Evolutionary conservation across 2,329 filamentous ascomycete species (phyloP), one percentile per base, ranked within the genome.

Genomic region (Xylaria sp.): DNA sequence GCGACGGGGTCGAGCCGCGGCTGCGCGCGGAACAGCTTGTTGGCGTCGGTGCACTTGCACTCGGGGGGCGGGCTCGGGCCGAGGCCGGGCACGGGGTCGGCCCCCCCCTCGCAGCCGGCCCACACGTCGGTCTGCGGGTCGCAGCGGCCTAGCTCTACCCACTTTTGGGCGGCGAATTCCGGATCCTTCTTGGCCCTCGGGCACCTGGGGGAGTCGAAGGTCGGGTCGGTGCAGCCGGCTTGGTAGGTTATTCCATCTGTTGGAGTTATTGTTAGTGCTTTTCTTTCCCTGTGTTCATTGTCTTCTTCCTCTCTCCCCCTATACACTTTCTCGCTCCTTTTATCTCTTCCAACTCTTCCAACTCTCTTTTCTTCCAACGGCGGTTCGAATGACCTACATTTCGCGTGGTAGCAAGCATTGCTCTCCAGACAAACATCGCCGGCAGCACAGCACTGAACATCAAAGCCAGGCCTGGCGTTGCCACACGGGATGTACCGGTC

Each of bases 171-270:
- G 7, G 19, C 17, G 43, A 53, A 59, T 11, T 43, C 7, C 7
- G 29, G 6, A 34, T 54, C 50, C 46, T 65, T 66, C 19, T n/a
- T n/a, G n/a, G n/a, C n/a, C n/a, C 38, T 16, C 2, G 54, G 61
- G 37, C 63, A 66, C 7, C 44, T 45, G 2, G 46, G 34, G 1
- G 54, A 41, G 8, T 17, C 19, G 40, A 54, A 66, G 17, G 18
- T 9, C 2, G 52, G 37, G 39, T 64, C 62, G 17, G 63, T 66
- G 18, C 63, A 66, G 22, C 63, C 63, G 2, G 54, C 56, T 44
- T 64, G 29, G 40, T 66, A 66, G 17, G 56, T 59, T 17, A 52
- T 42, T 4, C 43, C 45, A 18, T 37, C 57, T 59, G 37, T 41
- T 9, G 19, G 11, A 7, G 8, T 38, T 39, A 13, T 26, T 5